Evolutionary conservation across 73 alveolate genomes (phyloP).

Genomic region (Paramecium primaurelia): DNA sequence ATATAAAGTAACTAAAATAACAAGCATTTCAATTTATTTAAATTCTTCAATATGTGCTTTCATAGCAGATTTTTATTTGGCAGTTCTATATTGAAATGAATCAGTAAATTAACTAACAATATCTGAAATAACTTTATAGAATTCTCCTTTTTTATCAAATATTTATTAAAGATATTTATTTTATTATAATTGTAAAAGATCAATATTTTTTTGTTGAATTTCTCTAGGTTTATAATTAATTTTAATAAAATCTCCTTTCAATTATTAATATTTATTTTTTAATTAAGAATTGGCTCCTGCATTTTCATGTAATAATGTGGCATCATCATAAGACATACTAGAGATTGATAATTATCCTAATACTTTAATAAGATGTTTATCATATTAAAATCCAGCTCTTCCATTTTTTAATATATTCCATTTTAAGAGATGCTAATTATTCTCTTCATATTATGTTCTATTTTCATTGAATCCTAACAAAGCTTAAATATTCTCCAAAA

Average conservation of each 20-base stretch:
- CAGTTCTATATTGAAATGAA: slow-evolving; percentile 40
- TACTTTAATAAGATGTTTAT: background rate
- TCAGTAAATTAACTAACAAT: slow-evolving; percentile 4
- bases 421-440: background rate
- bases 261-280: background rate
- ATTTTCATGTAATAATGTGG: background rate
- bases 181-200: background rate
- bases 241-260: background rate
- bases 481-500: slow-evolving; percentile 12
- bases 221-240: background rate
- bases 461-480: background rate
- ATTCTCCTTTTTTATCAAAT: slow-evolving; percentile 41
- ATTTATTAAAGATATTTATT: slow-evolving; percentile 19
- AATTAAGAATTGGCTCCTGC: background rate
- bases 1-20: slow-evolving; percentile 37
- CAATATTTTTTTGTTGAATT: background rate
- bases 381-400: background rate
- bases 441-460: background rate
- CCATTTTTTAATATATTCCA: slow-evolving; percentile 33
- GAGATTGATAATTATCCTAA: background rate
- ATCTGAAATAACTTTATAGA: slow-evolving; percentile 9
- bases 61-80: slow-evolving; percentile 44
- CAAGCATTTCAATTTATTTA: slow-evolving; percentile 24
- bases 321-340: slow-evolving; percentile 29
- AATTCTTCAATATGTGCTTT: slow-evolving; percentile 31